Evolutionary conservation across 2,329 filamentous ascomycete genomes (phyloP).

Genomic region (Emergomyces africanus): DNA sequence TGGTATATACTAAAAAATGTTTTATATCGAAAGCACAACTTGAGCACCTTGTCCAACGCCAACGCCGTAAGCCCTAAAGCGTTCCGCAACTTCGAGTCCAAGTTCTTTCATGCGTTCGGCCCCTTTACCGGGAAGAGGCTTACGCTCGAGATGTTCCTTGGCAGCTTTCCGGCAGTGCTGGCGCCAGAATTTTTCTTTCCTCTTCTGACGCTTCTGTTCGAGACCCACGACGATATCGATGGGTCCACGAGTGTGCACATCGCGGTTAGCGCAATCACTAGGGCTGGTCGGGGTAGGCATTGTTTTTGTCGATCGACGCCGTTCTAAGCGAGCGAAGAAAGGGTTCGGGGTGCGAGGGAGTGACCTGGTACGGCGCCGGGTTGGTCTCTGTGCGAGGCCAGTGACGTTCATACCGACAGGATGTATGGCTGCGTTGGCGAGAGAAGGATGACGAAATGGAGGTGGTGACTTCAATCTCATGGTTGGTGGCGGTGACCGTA

Average conservation of each 20-base stretch:
- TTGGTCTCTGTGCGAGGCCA: conserved; percentile 49
- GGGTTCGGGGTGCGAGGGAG: conserved; percentile 66
- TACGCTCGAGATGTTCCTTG: conserved; percentile 52
- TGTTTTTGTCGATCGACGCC: conserved; percentile 21
- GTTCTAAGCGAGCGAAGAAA: conserved; percentile 39
- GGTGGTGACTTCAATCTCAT: conserved; percentile 39
- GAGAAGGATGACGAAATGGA: conserved; percentile 31
- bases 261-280: conserved; percentile 20
- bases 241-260: conserved; percentile 70
- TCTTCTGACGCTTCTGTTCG: conserved; percentile 83
- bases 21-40: conserved; percentile 54
- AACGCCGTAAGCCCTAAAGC: conserved; percentile 52
- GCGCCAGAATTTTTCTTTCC: conserved; percentile 82
- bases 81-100: conserved; percentile 77
- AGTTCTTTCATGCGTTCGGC: conserved; percentile 89
- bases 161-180: conserved; percentile 77
- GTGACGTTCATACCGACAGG: conserved; percentile 40
- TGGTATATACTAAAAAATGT: neutral
- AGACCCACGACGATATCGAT: conserved; percentile 97
- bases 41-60: conserved; percentile 33
- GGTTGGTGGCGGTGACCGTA: conserved; percentile 58
- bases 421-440: conserved; percentile 31
- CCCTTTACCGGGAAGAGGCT: conserved; percentile 69
- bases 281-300: conserved; percentile 21
- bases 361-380: conserved; percentile 68